Percentiles rank a stretch among this genome's conserved stretches.
Conservation (phyloP, 805 yeast species). For the Starmerella cellae region DNA sequence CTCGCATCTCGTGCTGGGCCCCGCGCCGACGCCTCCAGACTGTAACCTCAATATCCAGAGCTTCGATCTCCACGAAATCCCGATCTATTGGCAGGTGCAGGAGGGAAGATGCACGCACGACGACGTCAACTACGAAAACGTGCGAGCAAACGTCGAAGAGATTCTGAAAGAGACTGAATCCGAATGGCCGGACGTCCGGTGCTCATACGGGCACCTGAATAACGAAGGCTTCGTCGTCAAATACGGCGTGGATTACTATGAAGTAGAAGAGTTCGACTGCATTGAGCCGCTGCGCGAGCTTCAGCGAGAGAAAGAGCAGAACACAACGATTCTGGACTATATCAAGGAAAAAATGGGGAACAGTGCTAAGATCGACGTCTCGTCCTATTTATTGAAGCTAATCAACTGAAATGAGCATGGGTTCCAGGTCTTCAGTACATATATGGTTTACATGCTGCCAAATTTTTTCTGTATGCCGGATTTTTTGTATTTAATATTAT, state of each 20-base stretch:
- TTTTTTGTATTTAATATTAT: no score
- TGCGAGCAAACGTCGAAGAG: slow-evolving; percentile 7
- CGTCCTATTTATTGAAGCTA: no score
- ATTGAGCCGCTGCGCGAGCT: slow-evolving; percentile 6
- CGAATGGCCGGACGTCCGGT: slow-evolving; percentile 11
- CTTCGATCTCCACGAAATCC: slow-evolving; percentile 11
- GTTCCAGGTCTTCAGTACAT: no score
- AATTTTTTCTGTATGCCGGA: no score
- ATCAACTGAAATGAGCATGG: no score
- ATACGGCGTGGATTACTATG: slow-evolving; percentile 14
- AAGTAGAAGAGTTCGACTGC: slow-evolving; percentile 14
- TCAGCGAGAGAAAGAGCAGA: slow-evolving; percentile 6
- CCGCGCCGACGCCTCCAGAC: background rate
- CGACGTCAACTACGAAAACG: slow-evolving; percentile 11
- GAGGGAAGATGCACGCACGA: slow-evolving; percentile 8
- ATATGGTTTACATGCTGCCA: no score
- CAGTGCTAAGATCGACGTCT: no score
- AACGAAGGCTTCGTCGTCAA: slow-evolving; percentile 3
- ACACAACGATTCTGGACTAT: background rate
- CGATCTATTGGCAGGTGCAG: slow-evolving; percentile 15
- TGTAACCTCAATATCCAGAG: slow-evolving; percentile 14
- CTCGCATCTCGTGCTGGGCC: slow-evolving; percentile 1
- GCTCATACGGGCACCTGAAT: slow-evolving; percentile 3
- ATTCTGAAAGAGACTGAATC: slow-evolving; percentile 2
- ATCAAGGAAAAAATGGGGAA: slow-evolving; percentile 1